phyloP scores from a whole-genome alignment of 192 early-diverging fungal genomes.

The Entomortierella lignicola region DNA sequence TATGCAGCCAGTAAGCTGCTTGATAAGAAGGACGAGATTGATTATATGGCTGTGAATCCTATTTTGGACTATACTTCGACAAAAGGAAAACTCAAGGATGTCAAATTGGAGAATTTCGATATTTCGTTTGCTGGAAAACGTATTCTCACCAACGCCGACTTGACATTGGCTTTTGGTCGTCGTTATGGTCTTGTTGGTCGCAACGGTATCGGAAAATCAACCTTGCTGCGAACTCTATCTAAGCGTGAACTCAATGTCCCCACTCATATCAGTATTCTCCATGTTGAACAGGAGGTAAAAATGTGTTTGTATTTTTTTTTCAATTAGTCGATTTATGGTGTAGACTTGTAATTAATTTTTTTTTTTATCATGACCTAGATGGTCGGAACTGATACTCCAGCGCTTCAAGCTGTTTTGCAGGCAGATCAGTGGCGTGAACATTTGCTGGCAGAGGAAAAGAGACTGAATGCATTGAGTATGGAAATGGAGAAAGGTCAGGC shows the following conservation, averaged over 20 bases:
- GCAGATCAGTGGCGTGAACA: slow-evolving; percentile 94
- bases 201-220: slow-evolving; percentile 92
- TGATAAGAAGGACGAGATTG: slow-evolving; percentile 71
- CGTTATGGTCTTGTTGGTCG: slow-evolving; percentile 96
- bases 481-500: slow-evolving; percentile 62
- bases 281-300: slow-evolving; percentile 96
- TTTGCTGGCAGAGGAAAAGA: slow-evolving; percentile 87
- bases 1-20: slow-evolving; percentile 83
- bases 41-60: slow-evolving; percentile 91
- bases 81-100: slow-evolving; percentile 90
- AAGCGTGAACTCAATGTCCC: slow-evolving; percentile 90
- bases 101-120: slow-evolving; percentile 97
- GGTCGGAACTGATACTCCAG: slow-evolving; percentile 87
- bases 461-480: slow-evolving; percentile 66
- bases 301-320: slow-evolving; percentile 11
- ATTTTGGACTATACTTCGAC: slow-evolving; percentile 85
- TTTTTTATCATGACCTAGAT: slow-evolving; percentile 66
- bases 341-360: background rate
- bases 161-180: slow-evolving; percentile 88
- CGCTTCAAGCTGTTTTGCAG: slow-evolving; percentile 89
- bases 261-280: slow-evolving; percentile 91
- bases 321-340: background rate
- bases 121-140: slow-evolving; percentile 94
- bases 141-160: slow-evolving; percentile 88
- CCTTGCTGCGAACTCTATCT: slow-evolving; percentile 80